Base-by-base conservation (phyloP, 225 moss, liverwort and hornwort species). In the Straminergon stramineum region DNA sequence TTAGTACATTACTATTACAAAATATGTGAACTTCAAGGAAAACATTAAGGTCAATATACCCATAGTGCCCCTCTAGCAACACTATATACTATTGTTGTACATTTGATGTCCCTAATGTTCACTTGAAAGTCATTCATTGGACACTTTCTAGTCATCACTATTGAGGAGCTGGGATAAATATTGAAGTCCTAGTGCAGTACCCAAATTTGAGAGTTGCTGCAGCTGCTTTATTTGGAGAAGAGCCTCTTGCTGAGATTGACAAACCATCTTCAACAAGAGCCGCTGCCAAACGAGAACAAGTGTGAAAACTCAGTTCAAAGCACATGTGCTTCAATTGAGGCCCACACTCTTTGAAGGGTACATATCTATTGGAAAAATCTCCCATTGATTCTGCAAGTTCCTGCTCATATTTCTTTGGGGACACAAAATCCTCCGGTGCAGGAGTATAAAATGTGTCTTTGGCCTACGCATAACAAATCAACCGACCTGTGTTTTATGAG, bases 191-290 rank as follows among this genome's bases (percentile, higher is more conserved):
- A 69, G 41, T 26, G 52, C 28, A 58, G 82, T 90, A 92, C 90
- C 88, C 92, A n/a, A 90, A 90, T 86, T 92, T 90, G 51, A 90
- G 31, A 51, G 43, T 78, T 31, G 45, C 21, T 48, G 88, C 87
- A 87, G 80, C 69, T 23, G 76, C 76, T 70, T 60, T 45, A 17
- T 82, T 41, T 41, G 65, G 61, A 57, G 88, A 68, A 75, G 79
- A 61, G 76, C 13, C 68, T 65, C 9, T 79, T 48, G 73, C 32
- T 64, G 63, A 39, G 10, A 90, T 64, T 17, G 76, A 52, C 15
- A 92, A 20, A 67, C 64, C 48, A 37, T 92, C 90, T 68, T 90
- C 90, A 19, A 92, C 90, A 68, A 92, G 90, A 20, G 86, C 88
- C 57, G 88, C 83, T 14, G 83, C 77, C 81, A 90, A 51, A 64